phyloP scores from a whole-genome alignment of 495 filamentous ascomycete genomes.

The Pseudoneurospora amorphoporcata region DNA sequence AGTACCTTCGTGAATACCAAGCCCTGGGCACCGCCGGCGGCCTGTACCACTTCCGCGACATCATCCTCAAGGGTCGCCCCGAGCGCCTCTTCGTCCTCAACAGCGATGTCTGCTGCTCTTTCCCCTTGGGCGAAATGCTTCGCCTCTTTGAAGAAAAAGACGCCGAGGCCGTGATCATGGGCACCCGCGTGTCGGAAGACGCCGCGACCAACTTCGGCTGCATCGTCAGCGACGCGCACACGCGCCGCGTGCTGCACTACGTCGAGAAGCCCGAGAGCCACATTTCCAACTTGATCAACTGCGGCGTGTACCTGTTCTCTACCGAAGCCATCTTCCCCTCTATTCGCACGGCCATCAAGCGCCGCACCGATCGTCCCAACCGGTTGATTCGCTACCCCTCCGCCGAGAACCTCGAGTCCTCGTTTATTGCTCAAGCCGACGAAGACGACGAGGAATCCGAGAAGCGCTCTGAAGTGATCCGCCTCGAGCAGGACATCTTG shows the following conservation, averaged over 20 bases:
- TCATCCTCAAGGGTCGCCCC: conserved; percentile 90
- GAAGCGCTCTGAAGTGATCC: conserved; percentile 76
- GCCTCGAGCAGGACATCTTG: conserved; percentile 95
- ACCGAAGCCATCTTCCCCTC: conserved; percentile 95
- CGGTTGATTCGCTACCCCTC: conserved; percentile 90
- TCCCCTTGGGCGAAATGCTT: conserved; percentile 92
- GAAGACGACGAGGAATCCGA: conserved; percentile 61
- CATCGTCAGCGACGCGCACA: conserved; percentile 92
- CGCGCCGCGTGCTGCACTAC: conserved; percentile 94
- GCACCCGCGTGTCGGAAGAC: conserved; percentile 85
- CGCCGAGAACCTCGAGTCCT: conserved; percentile 80
- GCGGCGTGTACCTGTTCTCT: conserved; percentile 94
- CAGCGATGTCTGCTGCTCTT: conserved; percentile 98
- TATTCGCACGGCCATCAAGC: conserved; percentile 92
- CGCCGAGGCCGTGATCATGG: conserved; percentile 94
- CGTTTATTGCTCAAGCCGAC: conserved; percentile 52
- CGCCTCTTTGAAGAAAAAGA: conserved; percentile 88
- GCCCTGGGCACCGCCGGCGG: conserved; percentile 92
- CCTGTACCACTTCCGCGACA: conserved; percentile 98
- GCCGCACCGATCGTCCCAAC: conserved; percentile 76
- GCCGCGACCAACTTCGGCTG: conserved; percentile 94
- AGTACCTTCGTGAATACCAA: conserved; percentile 96
- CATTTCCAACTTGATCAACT: conserved; percentile 99
- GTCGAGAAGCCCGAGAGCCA: conserved; percentile 98
- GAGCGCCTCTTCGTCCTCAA: conserved; percentile 96